Conservation (phyloP, 805 yeast genomes). For the Dipodascus albidus region DNA sequence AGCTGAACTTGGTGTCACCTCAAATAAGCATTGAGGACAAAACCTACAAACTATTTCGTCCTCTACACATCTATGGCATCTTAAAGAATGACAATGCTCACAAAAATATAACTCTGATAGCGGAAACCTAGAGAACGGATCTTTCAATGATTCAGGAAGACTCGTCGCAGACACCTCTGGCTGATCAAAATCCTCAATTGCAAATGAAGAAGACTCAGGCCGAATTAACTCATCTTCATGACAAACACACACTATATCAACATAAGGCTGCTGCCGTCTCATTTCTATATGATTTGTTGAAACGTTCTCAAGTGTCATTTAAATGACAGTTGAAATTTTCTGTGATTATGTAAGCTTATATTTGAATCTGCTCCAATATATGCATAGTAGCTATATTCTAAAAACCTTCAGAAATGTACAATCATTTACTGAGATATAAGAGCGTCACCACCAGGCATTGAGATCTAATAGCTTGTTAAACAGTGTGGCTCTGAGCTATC, state of each 20-base stretch:
- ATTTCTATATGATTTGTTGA: background rate
- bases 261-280: background rate
- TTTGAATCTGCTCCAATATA: too few species aligned
- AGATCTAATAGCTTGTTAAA: too few species aligned
- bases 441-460: too few species aligned
- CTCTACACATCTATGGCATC: constrained; percentile 27
- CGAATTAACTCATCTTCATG: background rate
- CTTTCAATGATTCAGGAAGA: constrained; percentile 15
- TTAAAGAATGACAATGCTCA: constrained; percentile 23
- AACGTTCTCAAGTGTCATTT: too few species aligned
- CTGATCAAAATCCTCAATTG: background rate
- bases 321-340: too few species aligned
- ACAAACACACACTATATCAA: background rate
- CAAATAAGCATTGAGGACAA: constrained; percentile 28
- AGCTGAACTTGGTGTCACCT: constrained; percentile 20
- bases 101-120: constrained; percentile 27
- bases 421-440: too few species aligned
- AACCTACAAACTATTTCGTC: constrained; percentile 24
- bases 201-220: background rate
- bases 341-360: too few species aligned
- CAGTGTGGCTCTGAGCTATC: too few species aligned
- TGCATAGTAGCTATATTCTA: too few species aligned
- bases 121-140: constrained; percentile 15
- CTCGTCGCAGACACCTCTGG: constrained; percentile 1
- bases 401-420: too few species aligned